Percentiles rank a stretch among this genome's conserved stretches.
phyloP scores from a whole-genome alignment of 768 basidiomycete genomes.

The Suillus americanus region DNA sequence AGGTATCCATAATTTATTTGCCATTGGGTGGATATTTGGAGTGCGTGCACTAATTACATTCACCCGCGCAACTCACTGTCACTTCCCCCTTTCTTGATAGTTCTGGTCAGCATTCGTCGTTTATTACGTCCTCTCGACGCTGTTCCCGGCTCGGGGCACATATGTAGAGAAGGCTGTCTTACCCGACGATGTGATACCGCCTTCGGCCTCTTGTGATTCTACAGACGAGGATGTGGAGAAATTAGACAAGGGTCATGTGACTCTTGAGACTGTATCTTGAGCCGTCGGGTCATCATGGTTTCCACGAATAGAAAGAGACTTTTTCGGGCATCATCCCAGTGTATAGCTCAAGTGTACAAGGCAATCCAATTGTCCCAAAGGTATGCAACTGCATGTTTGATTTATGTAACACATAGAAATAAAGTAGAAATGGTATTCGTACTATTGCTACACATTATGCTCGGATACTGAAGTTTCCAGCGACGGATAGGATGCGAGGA shows the following conservation, averaged over 20 bases:
- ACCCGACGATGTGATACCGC: conserved; percentile 5
- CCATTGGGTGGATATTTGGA: conserved; percentile 12
- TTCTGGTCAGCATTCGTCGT: conserved; percentile 10
- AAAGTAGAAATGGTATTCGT: neutral
- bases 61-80: neutral
- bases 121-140: conserved; percentile 7
- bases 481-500: conserved; percentile 1
- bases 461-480: neutral
- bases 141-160: conserved; percentile 9
- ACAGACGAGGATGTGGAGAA: conserved; percentile 7
- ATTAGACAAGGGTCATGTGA: neutral
- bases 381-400: neutral
- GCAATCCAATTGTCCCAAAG: neutral
- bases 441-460: neutral
- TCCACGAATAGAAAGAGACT: neutral
- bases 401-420: neutral
- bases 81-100: neutral
- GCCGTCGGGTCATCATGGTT: neutral
- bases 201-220: neutral
- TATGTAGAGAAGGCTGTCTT: conserved; percentile 8
- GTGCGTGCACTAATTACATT: neutral
- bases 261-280: neutral
- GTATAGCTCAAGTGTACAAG: neutral
- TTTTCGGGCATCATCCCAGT: neutral
- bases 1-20: conserved; percentile 7